Evolutionary conservation across 2,329 filamentous ascomycete species (phyloP).

Genomic region (Xylogone sp.): DNA sequence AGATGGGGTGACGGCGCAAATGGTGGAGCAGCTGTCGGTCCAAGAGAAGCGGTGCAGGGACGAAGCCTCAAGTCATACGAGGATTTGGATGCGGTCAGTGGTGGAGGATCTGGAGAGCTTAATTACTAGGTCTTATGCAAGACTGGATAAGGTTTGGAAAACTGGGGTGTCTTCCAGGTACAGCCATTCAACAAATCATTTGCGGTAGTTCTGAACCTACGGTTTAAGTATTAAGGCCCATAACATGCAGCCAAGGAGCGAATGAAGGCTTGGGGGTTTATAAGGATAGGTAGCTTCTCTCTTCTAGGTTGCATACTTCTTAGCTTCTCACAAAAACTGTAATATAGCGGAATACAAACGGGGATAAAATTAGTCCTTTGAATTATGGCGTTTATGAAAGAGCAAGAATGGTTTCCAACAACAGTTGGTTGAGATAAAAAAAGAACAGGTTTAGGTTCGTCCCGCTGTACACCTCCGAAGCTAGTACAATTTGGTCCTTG

Average conservation of each 20-base stretch:
- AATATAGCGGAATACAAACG: neutral
- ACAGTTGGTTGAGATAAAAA: no score
- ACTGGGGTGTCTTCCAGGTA: neutral
- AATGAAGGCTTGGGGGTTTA: neutral
- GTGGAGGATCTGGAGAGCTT: conserved; percentile 73
- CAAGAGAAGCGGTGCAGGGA: conserved; percentile 87
- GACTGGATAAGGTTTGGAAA: neutral
- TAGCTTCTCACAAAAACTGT: neutral
- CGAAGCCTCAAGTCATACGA: conserved; percentile 96
- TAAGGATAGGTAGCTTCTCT: neutral
- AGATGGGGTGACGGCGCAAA: conserved; percentile 72
- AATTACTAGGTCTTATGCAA: conserved; percentile 62
- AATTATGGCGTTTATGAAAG: no score
- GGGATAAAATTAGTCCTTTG: neutral
- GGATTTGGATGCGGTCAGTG: conserved; percentile 83
- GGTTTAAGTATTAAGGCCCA: neutral
- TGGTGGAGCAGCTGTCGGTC: conserved; percentile 73
- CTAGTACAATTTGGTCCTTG: no score
- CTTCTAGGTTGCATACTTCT: neutral
- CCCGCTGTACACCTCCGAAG: no score
- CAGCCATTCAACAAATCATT: neutral
- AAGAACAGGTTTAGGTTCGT: no score
- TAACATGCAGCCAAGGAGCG: neutral
- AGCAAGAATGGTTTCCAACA: no score
- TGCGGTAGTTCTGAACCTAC: neutral